Conservation (phyloP, 306 rosid species). For the Crataegus laevigata region DNA sequence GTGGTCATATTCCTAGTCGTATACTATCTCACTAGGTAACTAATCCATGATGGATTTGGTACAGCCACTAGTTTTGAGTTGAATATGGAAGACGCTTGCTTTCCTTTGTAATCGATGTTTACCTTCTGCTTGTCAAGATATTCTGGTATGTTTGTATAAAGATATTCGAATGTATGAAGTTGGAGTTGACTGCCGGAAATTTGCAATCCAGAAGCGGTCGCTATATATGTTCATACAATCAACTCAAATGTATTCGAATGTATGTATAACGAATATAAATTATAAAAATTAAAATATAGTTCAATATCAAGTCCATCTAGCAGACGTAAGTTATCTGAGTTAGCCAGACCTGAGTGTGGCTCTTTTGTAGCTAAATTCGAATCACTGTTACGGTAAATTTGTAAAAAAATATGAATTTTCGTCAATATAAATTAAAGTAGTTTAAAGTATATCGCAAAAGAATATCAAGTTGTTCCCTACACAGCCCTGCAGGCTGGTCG, state of each 20-base stretch:
- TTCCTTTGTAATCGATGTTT: constrained; percentile 10
- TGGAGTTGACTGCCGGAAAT: not conserved
- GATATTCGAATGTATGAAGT: constrained; percentile 3
- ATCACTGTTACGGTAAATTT: too few relatives aligned
- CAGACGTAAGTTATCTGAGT: too few relatives aligned
- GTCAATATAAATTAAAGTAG: too few relatives aligned
- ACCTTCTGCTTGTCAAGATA: constrained; percentile 17
- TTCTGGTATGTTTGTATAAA: constrained; percentile 15
- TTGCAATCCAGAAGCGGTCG: not conserved
- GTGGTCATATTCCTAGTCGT: constrained; percentile 74
- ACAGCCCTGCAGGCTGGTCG: not conserved
- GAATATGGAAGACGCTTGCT: constrained; percentile 3
- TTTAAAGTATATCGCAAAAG: too few relatives aligned
- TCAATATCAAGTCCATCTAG: too few relatives aligned
- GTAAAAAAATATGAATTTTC: too few relatives aligned
- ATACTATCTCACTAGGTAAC: constrained; percentile 70
- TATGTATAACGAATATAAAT: too few relatives aligned
- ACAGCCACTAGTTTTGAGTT: constrained; percentile 4
- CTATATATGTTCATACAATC: too few relatives aligned
- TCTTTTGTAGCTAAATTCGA: too few relatives aligned
- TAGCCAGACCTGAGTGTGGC: too few relatives aligned
- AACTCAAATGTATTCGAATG: too few relatives aligned
- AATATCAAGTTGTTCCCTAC: not conserved
- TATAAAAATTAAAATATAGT: too few relatives aligned
- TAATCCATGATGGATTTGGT: constrained; percentile 8